These are phyloP conservation scores for Cardiospermum halicacabum DNA, from an alignment of 345 rosid genomes.

Conservation along the genomic window DNA sequence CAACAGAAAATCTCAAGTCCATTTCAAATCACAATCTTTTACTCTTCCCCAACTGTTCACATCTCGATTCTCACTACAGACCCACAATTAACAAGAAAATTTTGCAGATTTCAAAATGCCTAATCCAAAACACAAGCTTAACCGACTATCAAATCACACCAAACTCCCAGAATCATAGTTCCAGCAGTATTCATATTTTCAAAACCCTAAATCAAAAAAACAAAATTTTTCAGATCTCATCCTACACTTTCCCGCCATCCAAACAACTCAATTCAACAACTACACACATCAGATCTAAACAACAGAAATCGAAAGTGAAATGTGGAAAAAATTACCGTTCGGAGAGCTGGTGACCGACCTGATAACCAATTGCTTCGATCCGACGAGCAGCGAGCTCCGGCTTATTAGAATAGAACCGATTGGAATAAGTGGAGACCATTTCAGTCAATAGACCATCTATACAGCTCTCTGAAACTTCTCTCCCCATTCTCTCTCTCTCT, in stretches of 20 bases:
- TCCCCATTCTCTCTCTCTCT: slow-evolving; percentile 54
- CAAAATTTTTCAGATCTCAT: not conserved
- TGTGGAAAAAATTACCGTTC: slow-evolving; percentile 54
- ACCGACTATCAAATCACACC: too few relatives aligned
- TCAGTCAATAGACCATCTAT: slow-evolving; percentile 75
- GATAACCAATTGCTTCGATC: slow-evolving; percentile 98
- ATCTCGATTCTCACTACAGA: too few relatives aligned
- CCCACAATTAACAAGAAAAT: too few relatives aligned
- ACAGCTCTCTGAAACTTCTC: slow-evolving; percentile 96
- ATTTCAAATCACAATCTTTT: not conserved
- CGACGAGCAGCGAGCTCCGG: slow-evolving; percentile 99
- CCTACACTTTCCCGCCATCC: slow-evolving; percentile 11
- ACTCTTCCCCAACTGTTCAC: too few relatives aligned
- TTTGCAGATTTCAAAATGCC: too few relatives aligned
- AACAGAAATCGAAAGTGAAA: not conserved
- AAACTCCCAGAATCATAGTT: not conserved
- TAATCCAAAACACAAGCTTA: too few relatives aligned
- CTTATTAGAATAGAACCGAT: slow-evolving; percentile 73
- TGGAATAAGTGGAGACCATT: slow-evolving; percentile 81
- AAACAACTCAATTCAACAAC: slow-evolving; percentile 10
- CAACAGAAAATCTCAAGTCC: not conserved
- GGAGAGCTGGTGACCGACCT: slow-evolving; percentile 99
- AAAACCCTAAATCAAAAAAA: not conserved
- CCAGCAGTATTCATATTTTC: not conserved
- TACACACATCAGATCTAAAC: not conserved